Conservation (phyloP, 108 stramenopile species). For the Phaeodactylum tricornutum region DNA sequence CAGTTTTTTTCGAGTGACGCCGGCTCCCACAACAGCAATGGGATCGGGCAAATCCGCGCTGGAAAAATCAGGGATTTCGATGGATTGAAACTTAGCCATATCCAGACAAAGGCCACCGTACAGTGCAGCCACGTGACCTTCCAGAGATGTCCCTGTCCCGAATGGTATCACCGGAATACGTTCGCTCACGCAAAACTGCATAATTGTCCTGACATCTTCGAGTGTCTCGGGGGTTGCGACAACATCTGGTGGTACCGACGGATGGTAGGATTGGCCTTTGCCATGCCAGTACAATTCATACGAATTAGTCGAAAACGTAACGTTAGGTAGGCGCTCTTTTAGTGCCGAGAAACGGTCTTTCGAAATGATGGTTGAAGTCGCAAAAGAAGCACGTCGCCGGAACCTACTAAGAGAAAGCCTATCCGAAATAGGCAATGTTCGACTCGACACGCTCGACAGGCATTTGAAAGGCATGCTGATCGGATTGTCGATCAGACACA, state of each 20-base stretch:
- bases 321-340: slow-evolving; percentile 3
- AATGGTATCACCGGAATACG: slow-evolving; percentile 82
- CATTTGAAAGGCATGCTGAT: no score
- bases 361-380: no score
- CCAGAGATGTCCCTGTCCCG: slow-evolving; percentile 89
- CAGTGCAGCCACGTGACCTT: slow-evolving; percentile 78
- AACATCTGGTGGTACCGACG: slow-evolving; percentile 54
- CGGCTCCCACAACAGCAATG: slow-evolving; percentile 58
- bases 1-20: slow-evolving; percentile 55
- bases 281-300: slow-evolving; percentile 73
- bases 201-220: slow-evolving; percentile 59
- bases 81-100: slow-evolving; percentile 38
- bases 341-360: no score
- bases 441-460: no score
- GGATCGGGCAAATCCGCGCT: slow-evolving; percentile 30
- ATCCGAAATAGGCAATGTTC: no score
- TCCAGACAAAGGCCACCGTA: slow-evolving; percentile 57
- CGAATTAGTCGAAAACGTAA: slow-evolving; percentile 37
- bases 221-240: slow-evolving; percentile 58
- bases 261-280: slow-evolving; percentile 65
- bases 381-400: no score
- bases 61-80: slow-evolving; percentile 19
- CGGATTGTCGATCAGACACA: no score
- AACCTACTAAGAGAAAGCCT: no score
- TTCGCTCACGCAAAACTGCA: slow-evolving; percentile 43